Base-by-base conservation (phyloP, 805 yeast species). In the Nakazawaea pomicola region DNA sequence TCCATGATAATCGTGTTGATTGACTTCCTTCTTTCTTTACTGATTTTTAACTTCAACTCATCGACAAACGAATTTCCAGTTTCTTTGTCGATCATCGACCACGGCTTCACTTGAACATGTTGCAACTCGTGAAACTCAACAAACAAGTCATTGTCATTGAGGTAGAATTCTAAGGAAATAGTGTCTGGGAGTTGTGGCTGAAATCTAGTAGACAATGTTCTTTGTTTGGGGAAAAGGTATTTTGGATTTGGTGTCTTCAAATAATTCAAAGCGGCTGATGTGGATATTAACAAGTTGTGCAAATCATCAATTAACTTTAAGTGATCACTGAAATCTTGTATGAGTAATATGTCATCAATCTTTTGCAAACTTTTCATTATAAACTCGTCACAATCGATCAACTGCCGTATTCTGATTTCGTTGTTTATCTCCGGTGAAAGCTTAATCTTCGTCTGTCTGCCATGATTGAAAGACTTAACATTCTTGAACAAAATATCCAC, bases 81-180 rank as follows among this genome's bases (percentile, higher is more conserved):
- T 4, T 52, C 40, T 6, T 61, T 60, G 43, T 78, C 72, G 5
- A 80, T 68, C 4, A 67, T 60, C 45, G 72, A 61, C 90, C 90
- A 83, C 1, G 90, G 90, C 43, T 63, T 65, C 45, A 72, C 77
- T 0, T 67, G 67, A 7, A 82, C 69, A 17, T 59, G 59, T 25
- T 60, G 64, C 28, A 82, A 53, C 38, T 70, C 69, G 51, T 76
- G 74, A 43, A 80, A 58, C 40, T 82, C 89, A 6, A 81, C 57
- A 18, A 80, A 67, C 3, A 82, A 54, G 50, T 83, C 89, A 16
- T 81, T 78, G 54, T 78, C 81, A 46, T 71, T 67, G 17, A 82
- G 60, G 40, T 73, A 74, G 20, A 81, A 50, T 50, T 83, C 91
- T 31, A 82, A 53, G 2, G 80, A 62, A 4, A 80, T 61, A 9